Conservation (phyloP, 306 rosid species). For the Herpetospermum pedunculosum region DNA sequence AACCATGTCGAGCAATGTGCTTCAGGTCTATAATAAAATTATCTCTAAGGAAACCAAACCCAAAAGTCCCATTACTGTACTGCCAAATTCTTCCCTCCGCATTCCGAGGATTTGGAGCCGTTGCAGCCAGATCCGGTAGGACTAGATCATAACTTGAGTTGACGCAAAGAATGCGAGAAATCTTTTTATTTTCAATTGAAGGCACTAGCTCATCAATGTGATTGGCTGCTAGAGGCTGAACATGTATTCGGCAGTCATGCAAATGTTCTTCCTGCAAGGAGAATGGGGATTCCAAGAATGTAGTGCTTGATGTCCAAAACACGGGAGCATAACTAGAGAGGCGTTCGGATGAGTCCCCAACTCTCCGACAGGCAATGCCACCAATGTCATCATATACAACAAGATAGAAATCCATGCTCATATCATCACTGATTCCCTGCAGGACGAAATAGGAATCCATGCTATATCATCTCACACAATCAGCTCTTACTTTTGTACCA, state of each 20-base stretch:
- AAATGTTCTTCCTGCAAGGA: conserved; percentile 53
- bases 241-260: conserved; percentile 53
- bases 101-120: conserved; percentile 30
- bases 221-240: conserved; percentile 37
- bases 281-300: conserved; percentile 56
- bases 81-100: conserved; percentile 90
- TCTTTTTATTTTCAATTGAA: conserved; percentile 26
- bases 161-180: conserved; percentile 52
- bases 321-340: conserved; percentile 32
- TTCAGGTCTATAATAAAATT: conserved; percentile 66
- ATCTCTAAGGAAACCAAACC: conserved; percentile 80
- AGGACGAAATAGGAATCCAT: conserved; percentile 10
- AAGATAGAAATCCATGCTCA: conserved; percentile 69
- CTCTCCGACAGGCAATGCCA: conserved; percentile 67
- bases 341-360: conserved; percentile 46
- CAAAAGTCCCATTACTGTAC: conserved; percentile 67
- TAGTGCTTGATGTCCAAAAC: conserved; percentile 57
- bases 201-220: conserved; percentile 24
- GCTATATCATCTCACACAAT: not conserved
- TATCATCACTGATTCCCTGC: conserved; percentile 82
- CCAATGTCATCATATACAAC: conserved; percentile 80
- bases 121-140: conserved; percentile 40
- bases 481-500: not conserved
- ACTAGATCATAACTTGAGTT: conserved; percentile 63
- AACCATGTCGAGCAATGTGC: conserved; percentile 44